Conservation (phyloP, 2,329 filamentous ascomycete genomes). For the Neofusicoccum laricinum region DNA sequence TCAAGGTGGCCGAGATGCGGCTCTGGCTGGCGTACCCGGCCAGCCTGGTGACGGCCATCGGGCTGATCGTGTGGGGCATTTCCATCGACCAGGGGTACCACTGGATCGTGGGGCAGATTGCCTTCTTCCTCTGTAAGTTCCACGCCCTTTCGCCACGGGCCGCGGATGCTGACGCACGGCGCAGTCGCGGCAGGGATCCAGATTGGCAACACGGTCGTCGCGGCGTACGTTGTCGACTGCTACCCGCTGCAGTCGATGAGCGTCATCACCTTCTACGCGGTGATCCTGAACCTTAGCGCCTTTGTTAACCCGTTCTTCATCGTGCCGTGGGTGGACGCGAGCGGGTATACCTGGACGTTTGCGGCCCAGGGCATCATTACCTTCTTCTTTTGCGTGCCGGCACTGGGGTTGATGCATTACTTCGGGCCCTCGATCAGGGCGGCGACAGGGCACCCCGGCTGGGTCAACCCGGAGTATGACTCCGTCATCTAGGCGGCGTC, state of each 20-base stretch:
- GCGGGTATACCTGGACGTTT: conserved; percentile 29
- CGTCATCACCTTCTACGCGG: conserved; percentile 23
- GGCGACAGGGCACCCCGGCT: conserved; percentile 18
- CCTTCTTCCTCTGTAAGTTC: conserved; percentile 53
- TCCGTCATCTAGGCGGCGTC: conserved; percentile 4
- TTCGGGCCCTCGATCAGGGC: conserved; percentile 23
- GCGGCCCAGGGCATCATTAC: conserved; percentile 29
- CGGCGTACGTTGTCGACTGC: conserved; percentile 54
- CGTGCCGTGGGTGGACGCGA: conserved; percentile 24
- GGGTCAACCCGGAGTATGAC: conserved; percentile 22
- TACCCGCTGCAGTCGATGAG: conserved; percentile 54
- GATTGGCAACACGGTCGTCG: conserved; percentile 54
- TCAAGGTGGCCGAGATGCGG: conserved; percentile 53
- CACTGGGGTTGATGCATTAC: conserved; percentile 23
- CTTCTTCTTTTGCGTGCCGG: conserved; percentile 25
- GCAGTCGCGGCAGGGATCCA: conserved; percentile 55
- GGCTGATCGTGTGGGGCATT: conserved; percentile 55
- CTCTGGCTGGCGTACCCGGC: conserved; percentile 57
- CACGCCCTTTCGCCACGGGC: not conserved
- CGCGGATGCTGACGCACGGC: not conserved
- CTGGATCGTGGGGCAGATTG: conserved; percentile 57
- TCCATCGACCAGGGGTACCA: conserved; percentile 53
- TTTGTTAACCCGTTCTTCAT: conserved; percentile 29
- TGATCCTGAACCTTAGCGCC: conserved; percentile 40
- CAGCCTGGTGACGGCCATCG: conserved; percentile 46